Evolutionary conservation across 2,329 filamentous ascomycete species (phyloP).

Genomic region (Blastomyces silverae): DNA sequence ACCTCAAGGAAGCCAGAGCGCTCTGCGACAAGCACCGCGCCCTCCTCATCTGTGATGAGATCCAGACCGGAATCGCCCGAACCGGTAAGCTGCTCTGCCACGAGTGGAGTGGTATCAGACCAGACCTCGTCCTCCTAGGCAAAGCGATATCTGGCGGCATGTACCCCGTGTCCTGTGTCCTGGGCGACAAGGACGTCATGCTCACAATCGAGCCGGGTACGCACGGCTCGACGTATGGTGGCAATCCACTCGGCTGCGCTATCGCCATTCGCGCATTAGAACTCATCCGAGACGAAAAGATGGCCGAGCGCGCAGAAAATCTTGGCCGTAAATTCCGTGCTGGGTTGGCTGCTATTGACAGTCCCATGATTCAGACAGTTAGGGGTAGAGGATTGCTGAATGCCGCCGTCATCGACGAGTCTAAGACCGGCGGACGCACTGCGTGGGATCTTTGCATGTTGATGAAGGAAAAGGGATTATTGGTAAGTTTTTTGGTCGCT

Average conservation of each 20-base stretch:
- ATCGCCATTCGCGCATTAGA: slow-evolving; percentile 93
- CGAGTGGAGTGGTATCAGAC: slow-evolving; percentile 92
- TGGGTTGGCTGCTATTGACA: slow-evolving; percentile 66
- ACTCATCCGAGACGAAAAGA: slow-evolving; percentile 82
- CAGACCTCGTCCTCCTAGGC: slow-evolving; percentile 86
- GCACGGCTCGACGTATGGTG: slow-evolving; percentile 96
- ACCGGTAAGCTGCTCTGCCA: slow-evolving; percentile 91
- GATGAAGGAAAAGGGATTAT: slow-evolving; percentile 86
- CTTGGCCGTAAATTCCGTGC: slow-evolving; percentile 79
- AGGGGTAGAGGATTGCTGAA: slow-evolving; percentile 93
- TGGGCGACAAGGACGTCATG: slow-evolving; percentile 87
- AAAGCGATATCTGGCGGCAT: slow-evolving; percentile 98
- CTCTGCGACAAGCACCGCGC: slow-evolving; percentile 95
- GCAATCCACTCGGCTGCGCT: slow-evolving; percentile 90
- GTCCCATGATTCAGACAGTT: slow-evolving; percentile 71
- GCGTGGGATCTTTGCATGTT: slow-evolving; percentile 97
- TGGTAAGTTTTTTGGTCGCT: slow-evolving; percentile 54
- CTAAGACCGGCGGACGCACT: slow-evolving; percentile 71
- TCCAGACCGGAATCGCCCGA: slow-evolving; percentile 93
- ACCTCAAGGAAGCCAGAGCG: slow-evolving; percentile 69
- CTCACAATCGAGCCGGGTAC: slow-evolving; percentile 92
- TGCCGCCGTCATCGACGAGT: slow-evolving; percentile 91
- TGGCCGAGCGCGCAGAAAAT: slow-evolving; percentile 73
- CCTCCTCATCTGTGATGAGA: slow-evolving; percentile 94
- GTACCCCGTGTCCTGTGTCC: slow-evolving; percentile 95